phyloP scores from a whole-genome alignment of 805 yeast genomes.

The Candida hungchunana region DNA sequence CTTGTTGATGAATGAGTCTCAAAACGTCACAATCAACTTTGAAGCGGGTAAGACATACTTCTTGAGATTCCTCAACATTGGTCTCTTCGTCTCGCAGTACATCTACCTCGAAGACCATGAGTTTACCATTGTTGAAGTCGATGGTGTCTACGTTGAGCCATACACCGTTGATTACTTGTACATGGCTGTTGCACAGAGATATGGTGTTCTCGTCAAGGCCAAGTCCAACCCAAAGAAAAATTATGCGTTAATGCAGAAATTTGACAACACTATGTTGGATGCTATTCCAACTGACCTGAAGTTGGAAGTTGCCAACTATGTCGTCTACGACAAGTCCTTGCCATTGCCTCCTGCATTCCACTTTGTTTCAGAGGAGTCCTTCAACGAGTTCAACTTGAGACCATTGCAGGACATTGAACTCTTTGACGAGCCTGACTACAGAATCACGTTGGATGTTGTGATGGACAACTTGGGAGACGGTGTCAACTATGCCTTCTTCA shows the following conservation, averaged over 20 bases:
- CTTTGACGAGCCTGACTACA: constrained; percentile 58
- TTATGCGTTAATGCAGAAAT: constrained; percentile 55
- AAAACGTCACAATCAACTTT: constrained; percentile 51
- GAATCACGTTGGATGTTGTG: constrained; percentile 50
- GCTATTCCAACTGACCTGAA: constrained; percentile 54
- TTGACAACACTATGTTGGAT: constrained; percentile 70
- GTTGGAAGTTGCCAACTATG: constrained; percentile 49
- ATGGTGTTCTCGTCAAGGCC: constrained; percentile 62
- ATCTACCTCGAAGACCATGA: constrained; percentile 65
- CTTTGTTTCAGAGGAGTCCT: constrained; percentile 13
- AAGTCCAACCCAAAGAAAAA: constrained; percentile 41
- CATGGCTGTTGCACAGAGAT: constrained; percentile 78
- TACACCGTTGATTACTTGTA: constrained; percentile 51
- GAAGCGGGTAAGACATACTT: constrained; percentile 59
- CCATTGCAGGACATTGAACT: constrained; percentile 42
- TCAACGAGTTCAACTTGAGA: constrained; percentile 35
- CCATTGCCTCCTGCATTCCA: constrained; percentile 28
- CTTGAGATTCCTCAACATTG: constrained; percentile 60
- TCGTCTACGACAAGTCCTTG: constrained; percentile 42
- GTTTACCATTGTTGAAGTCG: constrained; percentile 69
- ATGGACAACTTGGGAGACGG: constrained; percentile 89
- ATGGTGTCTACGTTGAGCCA: constrained; percentile 66
- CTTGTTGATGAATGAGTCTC: constrained; percentile 59
- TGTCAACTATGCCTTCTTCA: constrained; percentile 94
- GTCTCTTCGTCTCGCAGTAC: constrained; percentile 72